These are phyloP conservation scores for Knufia petricola DNA, from an alignment of 2,329 filamentous ascomycete genomes.

Conservation along the genomic window DNA sequence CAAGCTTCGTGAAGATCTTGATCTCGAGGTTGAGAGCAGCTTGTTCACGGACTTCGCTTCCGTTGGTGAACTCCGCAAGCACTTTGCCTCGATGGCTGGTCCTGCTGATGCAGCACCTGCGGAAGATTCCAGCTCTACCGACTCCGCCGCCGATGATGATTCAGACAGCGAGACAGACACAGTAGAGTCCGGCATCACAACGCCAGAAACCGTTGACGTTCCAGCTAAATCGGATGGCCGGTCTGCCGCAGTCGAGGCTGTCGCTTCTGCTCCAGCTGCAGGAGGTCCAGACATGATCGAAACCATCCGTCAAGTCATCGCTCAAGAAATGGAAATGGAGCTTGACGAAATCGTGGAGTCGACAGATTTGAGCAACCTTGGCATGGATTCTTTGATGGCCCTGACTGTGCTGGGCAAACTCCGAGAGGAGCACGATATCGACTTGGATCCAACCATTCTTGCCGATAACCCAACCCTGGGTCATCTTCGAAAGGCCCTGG, in stretches of 20 bases:
- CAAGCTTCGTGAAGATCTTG: constrained; percentile 52
- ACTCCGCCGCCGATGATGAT: constrained; percentile 20
- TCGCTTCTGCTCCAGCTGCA: constrained; percentile 27
- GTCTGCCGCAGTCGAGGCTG: constrained; percentile 24
- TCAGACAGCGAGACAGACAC: constrained; percentile 22
- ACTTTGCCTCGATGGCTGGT: constrained; percentile 32
- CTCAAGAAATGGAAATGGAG: constrained; percentile 36
- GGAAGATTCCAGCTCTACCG: constrained; percentile 24
- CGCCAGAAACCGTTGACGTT: constrained; percentile 23
- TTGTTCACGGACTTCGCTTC: constrained; percentile 53
- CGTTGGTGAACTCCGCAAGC: constrained; percentile 51
- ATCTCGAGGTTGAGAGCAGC: constrained; percentile 49
- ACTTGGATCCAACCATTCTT: constrained; percentile 36
- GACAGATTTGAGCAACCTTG: constrained; percentile 34
- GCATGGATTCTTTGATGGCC: constrained; percentile 39
- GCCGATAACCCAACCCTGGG: constrained; percentile 35
- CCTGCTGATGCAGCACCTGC: constrained; percentile 21
- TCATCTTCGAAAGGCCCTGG: constrained; percentile 31
- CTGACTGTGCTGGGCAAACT: constrained; percentile 37
- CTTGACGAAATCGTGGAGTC: constrained; percentile 32
- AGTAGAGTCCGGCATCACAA: constrained; percentile 24
- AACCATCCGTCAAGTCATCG: constrained; percentile 33
- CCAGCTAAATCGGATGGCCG: constrained; percentile 18
- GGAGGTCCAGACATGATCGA: constrained; percentile 31
- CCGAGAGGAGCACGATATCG: constrained; percentile 34